Base-by-base conservation (phyloP, 345 rosid genomes). In the Litchi chinensis region DNA sequence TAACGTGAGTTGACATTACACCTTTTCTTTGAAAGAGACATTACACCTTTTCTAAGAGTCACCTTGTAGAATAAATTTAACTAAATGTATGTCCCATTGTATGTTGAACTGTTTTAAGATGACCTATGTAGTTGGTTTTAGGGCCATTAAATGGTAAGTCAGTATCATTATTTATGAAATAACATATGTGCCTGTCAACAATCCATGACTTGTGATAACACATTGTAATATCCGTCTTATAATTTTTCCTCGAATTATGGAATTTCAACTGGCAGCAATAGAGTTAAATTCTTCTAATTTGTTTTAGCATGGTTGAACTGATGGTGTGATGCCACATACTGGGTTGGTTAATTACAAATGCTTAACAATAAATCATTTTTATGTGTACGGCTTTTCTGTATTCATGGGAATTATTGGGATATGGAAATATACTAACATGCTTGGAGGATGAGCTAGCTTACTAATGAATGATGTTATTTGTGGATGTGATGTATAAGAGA, bases 1-100 rank as follows among this genome's bases (percentile, higher is more conserved):
- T 96, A 59, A 94, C 97, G 99, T 96, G 87, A 89, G 91, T 85
- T 79, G n/a, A 71, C 62, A 54, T n/a, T 46, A 3, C 65, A 75
- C 60, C 70, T 75, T 62, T 46, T 73, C 63, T 67, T 26, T 26
- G 28, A 26, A 26, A 26, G 28, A 26, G n/a, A 71, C 62, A 54
- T n/a, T 46, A 3, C 65, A 75, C 54, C 70, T 75, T 62, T 46
- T 73, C 63, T 67, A 26, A 50, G 48, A 57, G 59, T 56, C 18
- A 19, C 22, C 56, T 26, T 44, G 16, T 16, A 0, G 43, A 65
- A 37, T 65, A 65, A 65, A 37, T 32, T 18, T 68, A 19, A 43
- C 26, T 68, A 18, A n/a, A n/a, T 18, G 7, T 59, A 21, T 59
- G 64, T 7, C 21, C 64, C 22, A 18, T 59, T 59, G 3, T 59